A percentile compares a stretch with the other conserved stretches of the same genome.
Evolutionary conservation across 73 alveolate species (phyloP).

Genomic region (Durusdinium trenchii): DNA sequence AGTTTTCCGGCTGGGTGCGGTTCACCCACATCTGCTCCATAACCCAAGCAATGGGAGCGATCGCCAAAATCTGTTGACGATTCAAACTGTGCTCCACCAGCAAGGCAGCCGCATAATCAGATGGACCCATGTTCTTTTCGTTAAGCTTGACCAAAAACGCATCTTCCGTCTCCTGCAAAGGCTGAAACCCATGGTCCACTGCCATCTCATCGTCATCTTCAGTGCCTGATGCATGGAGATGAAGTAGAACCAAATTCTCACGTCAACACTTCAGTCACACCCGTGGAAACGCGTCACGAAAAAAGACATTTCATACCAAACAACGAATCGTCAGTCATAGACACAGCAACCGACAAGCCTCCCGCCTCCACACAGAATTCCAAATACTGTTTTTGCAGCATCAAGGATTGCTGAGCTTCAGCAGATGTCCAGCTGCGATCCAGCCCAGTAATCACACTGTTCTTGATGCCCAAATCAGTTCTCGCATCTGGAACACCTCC

Average conservation of each 20-base stretch:
- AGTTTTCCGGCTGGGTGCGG: not conserved
- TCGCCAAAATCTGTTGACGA: conserved; percentile 7
- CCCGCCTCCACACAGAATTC: not conserved
- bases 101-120: not conserved
- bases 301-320: not conserved
- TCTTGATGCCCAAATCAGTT: no score
- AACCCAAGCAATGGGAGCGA: conserved; percentile 7
- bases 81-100: conserved; percentile 40
- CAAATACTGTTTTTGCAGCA: not conserved
- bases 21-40: conserved; percentile 16
- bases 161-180: not conserved
- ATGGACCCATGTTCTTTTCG: not conserved
- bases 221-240: not conserved
- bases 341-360: not conserved
- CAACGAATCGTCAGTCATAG: not conserved
- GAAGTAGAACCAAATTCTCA: no score
- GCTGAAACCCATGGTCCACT: not conserved
- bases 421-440: not conserved
- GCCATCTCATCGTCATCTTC: not conserved
- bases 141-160: conserved; percentile 18
- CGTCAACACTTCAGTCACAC: no score
- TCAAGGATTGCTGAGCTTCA: no score
- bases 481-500: conserved; percentile 35
- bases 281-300: not conserved
- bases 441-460: not conserved